Percentiles rank a stretch among this genome's conserved stretches.
phyloP scores from a whole-genome alignment of 495 filamentous ascomycete genomes.

The Xylaria telfairii region DNA sequence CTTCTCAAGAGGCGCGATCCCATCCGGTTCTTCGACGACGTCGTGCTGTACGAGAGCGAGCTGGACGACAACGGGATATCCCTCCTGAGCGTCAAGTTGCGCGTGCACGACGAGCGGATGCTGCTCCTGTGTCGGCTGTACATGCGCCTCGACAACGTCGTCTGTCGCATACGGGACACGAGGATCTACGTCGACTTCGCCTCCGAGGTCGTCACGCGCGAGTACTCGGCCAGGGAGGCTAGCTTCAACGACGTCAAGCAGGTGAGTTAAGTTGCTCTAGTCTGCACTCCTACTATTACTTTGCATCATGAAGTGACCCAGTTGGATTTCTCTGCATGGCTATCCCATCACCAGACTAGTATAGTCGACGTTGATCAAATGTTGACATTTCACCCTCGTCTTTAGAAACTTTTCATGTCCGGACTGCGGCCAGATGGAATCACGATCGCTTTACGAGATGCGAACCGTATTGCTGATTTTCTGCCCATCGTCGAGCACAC shows the following conservation, averaged over 20 bases:
- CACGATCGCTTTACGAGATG: conserved; percentile 79
- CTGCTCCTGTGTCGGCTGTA: conserved; percentile 88
- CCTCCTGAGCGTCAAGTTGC: conserved; percentile 82
- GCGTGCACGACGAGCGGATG: conserved; percentile 88
- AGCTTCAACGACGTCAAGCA: conserved; percentile 76
- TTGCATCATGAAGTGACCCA: background rate
- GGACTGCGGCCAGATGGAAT: conserved; percentile 70
- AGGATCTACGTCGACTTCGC: conserved; percentile 90
- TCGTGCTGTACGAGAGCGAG: conserved; percentile 96
- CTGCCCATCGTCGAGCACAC: conserved; percentile 70
- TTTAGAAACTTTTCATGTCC: conserved; percentile 69
- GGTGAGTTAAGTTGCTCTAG: conserved; percentile 54
- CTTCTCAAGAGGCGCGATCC: conserved; percentile 82
- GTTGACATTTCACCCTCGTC: conserved; percentile 22
- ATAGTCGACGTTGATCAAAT: no score
- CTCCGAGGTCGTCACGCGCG: conserved; percentile 79
- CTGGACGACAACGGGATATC: conserved; percentile 96
- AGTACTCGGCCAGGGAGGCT: conserved; percentile 85
- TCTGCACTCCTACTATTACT: background rate
- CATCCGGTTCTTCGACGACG: conserved; percentile 93
- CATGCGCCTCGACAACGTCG: conserved; percentile 87
- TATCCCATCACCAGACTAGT: background rate
- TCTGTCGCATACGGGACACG: conserved; percentile 87
- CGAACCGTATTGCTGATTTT: conserved; percentile 76
- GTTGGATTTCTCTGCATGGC: background rate